phyloP scores from a whole-genome alignment of 2,329 filamentous ascomycete genomes.

The Lachnellula subtilissima region DNA sequence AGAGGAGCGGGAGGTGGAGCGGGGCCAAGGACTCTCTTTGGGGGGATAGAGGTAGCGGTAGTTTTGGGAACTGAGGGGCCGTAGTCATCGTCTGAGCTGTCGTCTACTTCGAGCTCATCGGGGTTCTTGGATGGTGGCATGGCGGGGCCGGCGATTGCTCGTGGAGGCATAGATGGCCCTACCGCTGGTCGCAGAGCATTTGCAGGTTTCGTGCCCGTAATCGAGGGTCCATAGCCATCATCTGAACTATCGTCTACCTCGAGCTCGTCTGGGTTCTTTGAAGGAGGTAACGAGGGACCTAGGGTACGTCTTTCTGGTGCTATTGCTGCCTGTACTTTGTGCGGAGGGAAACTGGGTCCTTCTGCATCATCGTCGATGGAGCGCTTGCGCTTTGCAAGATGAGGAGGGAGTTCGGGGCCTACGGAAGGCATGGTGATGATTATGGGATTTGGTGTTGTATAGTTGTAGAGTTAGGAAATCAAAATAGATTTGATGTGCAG shows the following conservation, averaged over 20 bases:
- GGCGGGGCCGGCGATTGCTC: constrained; percentile 8
- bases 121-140: constrained; percentile 35
- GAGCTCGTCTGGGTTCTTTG: constrained; percentile 41
- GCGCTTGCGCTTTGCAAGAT: constrained; percentile 60
- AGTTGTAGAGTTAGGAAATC: neutral
- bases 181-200: constrained; percentile 1
- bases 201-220: constrained; percentile 7
- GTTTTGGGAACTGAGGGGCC: constrained; percentile 28
- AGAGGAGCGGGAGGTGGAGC: constrained; percentile 40
- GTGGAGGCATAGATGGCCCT: neutral
- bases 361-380: constrained; percentile 38
- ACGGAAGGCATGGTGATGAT: constrained; percentile 34
- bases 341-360: constrained; percentile 37
- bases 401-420: constrained; percentile 65
- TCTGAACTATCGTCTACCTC: constrained; percentile 41
- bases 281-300: constrained; percentile 30
- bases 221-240: constrained; percentile 27
- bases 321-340: constrained; percentile 38
- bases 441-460: constrained; percentile 2
- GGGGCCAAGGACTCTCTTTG: constrained; percentile 34
- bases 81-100: constrained; percentile 31
- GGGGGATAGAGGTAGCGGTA: constrained; percentile 15
- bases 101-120: constrained; percentile 43
- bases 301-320: constrained; percentile 17
- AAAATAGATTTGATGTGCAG: constrained; percentile 7